phyloP scores from a whole-genome alignment of 768 basidiomycete species.

The Pleurotus pulmonarius region DNA sequence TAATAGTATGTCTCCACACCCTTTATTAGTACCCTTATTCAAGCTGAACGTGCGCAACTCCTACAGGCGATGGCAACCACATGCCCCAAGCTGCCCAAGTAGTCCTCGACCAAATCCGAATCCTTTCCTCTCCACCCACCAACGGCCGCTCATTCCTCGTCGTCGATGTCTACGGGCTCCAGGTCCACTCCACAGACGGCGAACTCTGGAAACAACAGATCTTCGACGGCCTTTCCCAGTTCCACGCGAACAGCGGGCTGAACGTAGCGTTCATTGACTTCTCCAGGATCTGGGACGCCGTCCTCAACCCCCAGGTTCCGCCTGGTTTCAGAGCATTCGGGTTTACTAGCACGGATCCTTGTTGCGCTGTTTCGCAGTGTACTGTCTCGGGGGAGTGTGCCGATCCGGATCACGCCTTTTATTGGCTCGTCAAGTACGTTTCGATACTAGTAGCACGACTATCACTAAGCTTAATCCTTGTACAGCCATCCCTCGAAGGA shows the following conservation, averaged over 20 bases:
- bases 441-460: slow-evolving; percentile 1
- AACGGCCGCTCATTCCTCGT: slow-evolving; percentile 47
- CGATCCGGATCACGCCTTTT: slow-evolving; percentile 47
- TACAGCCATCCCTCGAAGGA: slow-evolving; percentile 46
- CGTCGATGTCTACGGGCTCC: slow-evolving; percentile 48
- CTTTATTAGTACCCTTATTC: too few relatives aligned
- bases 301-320: slow-evolving; percentile 27
- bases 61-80: slow-evolving; percentile 40
- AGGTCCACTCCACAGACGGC: slow-evolving; percentile 33
- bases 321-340: slow-evolving; percentile 49
- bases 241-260: slow-evolving; percentile 27
- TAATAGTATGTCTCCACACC: neutral
- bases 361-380: slow-evolving; percentile 26
- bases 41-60: neutral
- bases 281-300: slow-evolving; percentile 46
- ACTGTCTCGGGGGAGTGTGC: slow-evolving; percentile 29
- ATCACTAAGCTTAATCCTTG: too few relatives aligned
- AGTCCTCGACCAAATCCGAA: slow-evolving; percentile 40
- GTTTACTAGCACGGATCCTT: slow-evolving; percentile 34
- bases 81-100: slow-evolving; percentile 39
- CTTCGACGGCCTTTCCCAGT: slow-evolving; percentile 34
- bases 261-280: slow-evolving; percentile 46
- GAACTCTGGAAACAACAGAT: slow-evolving; percentile 44
- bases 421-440: slow-evolving; percentile 47
- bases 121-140: slow-evolving; percentile 46